A percentile compares a stretch with the other conserved stretches of the same genome.
phyloP scores from a whole-genome alignment of 305 asterid genomes.

The Nicotiana rustica region DNA sequence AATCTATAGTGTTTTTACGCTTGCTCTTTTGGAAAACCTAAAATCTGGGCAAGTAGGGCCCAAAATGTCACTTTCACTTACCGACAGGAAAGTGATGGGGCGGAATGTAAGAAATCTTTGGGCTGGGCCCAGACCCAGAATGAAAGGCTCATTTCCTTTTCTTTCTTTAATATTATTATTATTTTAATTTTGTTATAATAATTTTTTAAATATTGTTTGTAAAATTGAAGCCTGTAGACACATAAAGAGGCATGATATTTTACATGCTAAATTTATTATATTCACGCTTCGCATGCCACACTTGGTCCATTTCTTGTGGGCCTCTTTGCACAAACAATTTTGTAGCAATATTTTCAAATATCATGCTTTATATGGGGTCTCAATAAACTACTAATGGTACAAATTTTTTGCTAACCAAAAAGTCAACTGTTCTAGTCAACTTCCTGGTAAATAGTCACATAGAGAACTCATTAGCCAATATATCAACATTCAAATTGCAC shows the following conservation, averaged over 20 bases:
- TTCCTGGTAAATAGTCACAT: background rate
- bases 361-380: conserved; percentile 28
- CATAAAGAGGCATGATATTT: conserved; percentile 24
- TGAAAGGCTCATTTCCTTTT: background rate
- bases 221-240: background rate
- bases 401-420: background rate
- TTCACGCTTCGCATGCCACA: conserved; percentile 32
- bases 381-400: conserved; percentile 4
- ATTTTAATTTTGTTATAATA: background rate
- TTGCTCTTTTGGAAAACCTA: conserved; percentile 1
- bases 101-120: conserved; percentile 40
- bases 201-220: background rate
- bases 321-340: background rate
- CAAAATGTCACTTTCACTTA: conserved; percentile 48
- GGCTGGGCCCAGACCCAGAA: conserved; percentile 14
- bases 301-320: conserved; percentile 14
- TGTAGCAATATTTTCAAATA: background rate
- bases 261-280: conserved; percentile 30
- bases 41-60: conserved; percentile 39
- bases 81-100: conserved; percentile 69
- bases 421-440: background rate
- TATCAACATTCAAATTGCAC: too few relatives aligned
- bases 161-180: background rate
- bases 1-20: too few relatives aligned
- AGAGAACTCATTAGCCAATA: background rate